Evolutionary conservation across 1,284 basidiomycete genomes (phyloP), one percentile per base, ranked within the genome.

Genomic region (Sanghuangporus baumii): DNA sequence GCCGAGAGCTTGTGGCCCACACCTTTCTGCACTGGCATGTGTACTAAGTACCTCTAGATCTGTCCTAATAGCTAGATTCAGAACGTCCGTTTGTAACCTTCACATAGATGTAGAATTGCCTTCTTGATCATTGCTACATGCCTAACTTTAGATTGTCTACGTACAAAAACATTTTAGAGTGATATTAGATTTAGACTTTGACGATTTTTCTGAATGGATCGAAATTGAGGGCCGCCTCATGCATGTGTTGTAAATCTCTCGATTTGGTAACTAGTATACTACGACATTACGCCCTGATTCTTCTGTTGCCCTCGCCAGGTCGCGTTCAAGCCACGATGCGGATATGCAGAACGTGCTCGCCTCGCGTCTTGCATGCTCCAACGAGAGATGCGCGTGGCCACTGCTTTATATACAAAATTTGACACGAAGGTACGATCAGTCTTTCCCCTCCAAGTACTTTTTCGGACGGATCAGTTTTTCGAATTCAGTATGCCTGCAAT

Each of bases 281-380:
- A 54, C 52, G 31, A 31, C 38, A 37, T n/a, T 54, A 54, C 52
- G 31, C 26, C 48, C 36, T 34, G 34, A 37, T 36, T 37, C 52
- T 54, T 54, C 52, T 16, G 52, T 36, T 58, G 41, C n/a, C 36
- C 26, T 47, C 26, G 43, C 16, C 16, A 2, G 7, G 43, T 46
- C 60, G 52, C 43, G 16, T 61, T 61, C 43, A 38, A 20, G 60
- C 23, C 52, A 56, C 38, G 46, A 60, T 36, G 50, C 50, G 16
- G 20, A 37, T 31, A 31, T 37, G 23, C 2, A 31, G 48, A 43
- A 43, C 55, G 52, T 61, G 60, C 40, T 41, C 36, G 52, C 51
- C 41, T 54, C 37, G 60, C 60, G 54, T 48, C 46, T 52, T 26
- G 38, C 51, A 34, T 36, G 12, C 18, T 26, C n/a, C 46, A 56